These are phyloP conservation scores for Coemansia sp. DNA, from an alignment of 192 early-diverging fungal genomes.

Conservation along the genomic window DNA sequence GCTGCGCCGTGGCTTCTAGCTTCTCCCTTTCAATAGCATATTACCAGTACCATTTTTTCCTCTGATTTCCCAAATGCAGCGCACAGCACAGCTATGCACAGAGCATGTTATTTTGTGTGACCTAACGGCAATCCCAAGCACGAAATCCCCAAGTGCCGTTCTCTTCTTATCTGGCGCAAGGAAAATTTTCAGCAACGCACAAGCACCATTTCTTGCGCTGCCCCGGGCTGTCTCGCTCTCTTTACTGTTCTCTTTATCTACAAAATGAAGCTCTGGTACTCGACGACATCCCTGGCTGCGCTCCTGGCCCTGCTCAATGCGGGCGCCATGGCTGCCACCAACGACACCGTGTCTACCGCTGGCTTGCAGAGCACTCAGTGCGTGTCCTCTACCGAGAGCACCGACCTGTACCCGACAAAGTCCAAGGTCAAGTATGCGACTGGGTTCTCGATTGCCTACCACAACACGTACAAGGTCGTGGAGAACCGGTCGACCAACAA, in stretches of 20 bases:
- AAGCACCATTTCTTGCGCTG: background rate
- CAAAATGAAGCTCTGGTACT: constrained; percentile 4
- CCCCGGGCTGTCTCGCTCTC: background rate
- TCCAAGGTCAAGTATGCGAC: constrained; percentile 41
- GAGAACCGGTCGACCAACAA: constrained; percentile 36
- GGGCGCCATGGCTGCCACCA: constrained; percentile 6
- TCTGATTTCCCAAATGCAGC: background rate
- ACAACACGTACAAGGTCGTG: constrained; percentile 54
- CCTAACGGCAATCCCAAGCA: background rate
- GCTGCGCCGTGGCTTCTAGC: constrained; percentile 27
- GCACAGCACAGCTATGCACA: background rate
- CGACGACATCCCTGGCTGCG: constrained; percentile 7
- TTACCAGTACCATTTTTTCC: background rate
- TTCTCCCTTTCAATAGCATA: background rate
- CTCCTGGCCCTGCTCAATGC: constrained; percentile 1
- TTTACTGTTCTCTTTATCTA: background rate
- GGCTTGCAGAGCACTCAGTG: constrained; percentile 49
- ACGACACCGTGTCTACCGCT: constrained; percentile 11
- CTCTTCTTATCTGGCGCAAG: background rate
- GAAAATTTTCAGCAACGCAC: too few species aligned
- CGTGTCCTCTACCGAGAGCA: constrained; percentile 10
- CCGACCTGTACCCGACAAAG: constrained; percentile 29
- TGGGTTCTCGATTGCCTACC: constrained; percentile 47
- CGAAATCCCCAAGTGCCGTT: background rate
- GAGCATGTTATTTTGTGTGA: background rate